Base-by-base conservation (phyloP, 495 filamentous ascomycete species). In the Hypoxylon cercidicola region DNA sequence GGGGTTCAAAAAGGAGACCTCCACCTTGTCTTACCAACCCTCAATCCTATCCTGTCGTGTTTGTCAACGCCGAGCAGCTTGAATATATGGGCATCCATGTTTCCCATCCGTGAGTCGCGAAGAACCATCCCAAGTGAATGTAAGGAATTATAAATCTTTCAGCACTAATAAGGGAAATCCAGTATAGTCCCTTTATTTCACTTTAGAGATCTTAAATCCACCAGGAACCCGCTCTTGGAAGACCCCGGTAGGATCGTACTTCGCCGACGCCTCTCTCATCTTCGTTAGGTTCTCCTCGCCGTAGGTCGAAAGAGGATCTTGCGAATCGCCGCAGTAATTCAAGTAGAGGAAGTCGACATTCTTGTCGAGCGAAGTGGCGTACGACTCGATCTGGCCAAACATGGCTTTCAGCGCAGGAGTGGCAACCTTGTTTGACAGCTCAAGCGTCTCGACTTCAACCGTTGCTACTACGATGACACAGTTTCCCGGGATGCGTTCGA, bases 241-340 rank as follows among this genome's bases (percentile, higher is more conserved):
- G 2, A 83, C 70, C 4, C 71, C 74, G 2, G 72, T 50, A 0
- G 81, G 81, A 66, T 86, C 84, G 60, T 84, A 86, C 69, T 80
- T 79, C 49, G 66, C 61, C 0, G 73, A 72, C 44, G 78, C 72
- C 19, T 63, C 48, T 20, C 64, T 60, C 59, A 87, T 62, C 23
- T 67, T 69, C 47, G 68, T 60, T 9, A 81, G 48, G 56, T 78
- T 85, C 34, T 75, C 72, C 45, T 58, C 67, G 0, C 84, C 84
- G 70, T 85, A 86, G 9, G 79, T 75, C 0, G 50, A 50, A n/a
- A 84, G 72, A 0, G 80, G 77, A 50, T 79, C 64, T 66, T 85
- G 83, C 7, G 48, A 66, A 7, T 28, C 50, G 32, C 72, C 72
- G 15, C 78, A 78, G 62, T 85, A 77, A 53, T 81, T 81, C n/a